Evolutionary conservation across 441 rosid species (phyloP).

Genomic region (Macaranga tanarius): DNA sequence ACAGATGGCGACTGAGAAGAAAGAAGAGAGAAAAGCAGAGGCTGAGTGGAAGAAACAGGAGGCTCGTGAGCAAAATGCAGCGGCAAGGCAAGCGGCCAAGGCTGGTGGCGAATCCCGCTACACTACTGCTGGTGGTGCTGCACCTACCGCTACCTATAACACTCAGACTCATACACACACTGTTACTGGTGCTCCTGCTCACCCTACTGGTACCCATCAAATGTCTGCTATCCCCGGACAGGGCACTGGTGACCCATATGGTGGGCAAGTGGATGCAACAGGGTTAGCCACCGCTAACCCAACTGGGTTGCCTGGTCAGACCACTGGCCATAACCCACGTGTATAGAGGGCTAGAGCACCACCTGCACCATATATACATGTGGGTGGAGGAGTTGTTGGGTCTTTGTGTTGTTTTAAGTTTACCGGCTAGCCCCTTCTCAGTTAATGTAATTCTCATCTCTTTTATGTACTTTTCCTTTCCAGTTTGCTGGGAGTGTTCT

Average conservation of each 20-base stretch:
- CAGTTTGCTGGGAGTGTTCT: no score
- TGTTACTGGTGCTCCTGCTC: conserved; percentile 39
- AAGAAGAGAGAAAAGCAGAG: conserved; percentile 42
- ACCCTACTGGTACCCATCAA: conserved; percentile 44
- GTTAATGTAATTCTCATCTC: no score
- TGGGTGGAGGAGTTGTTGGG: no score
- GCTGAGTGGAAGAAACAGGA: conserved; percentile 56
- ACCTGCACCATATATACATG: no score
- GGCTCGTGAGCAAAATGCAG: conserved; percentile 47
- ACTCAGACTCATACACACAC: conserved; percentile 37
- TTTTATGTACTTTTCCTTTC: no score
- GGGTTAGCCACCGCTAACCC: conserved; percentile 37
- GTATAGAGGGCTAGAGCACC: conserved; percentile 20
- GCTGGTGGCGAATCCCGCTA: conserved; percentile 1
- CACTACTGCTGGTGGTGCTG: conserved; percentile 22
- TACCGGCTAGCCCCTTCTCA: no score
- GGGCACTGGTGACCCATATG: conserved; percentile 44
- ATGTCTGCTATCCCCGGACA: conserved; percentile 62
- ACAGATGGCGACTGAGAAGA: conserved; percentile 56
- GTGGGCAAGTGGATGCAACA: conserved; percentile 36
- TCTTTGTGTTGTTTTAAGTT: no score
- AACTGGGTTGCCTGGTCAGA: conserved; percentile 36
- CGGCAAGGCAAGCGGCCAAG: conserved; percentile 30
- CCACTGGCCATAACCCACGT: conserved; percentile 42
- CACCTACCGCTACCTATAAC: conserved; percentile 15